Conservation (phyloP, 1,284 basidiomycete genomes). For the Ustilago trichophora region DNA sequence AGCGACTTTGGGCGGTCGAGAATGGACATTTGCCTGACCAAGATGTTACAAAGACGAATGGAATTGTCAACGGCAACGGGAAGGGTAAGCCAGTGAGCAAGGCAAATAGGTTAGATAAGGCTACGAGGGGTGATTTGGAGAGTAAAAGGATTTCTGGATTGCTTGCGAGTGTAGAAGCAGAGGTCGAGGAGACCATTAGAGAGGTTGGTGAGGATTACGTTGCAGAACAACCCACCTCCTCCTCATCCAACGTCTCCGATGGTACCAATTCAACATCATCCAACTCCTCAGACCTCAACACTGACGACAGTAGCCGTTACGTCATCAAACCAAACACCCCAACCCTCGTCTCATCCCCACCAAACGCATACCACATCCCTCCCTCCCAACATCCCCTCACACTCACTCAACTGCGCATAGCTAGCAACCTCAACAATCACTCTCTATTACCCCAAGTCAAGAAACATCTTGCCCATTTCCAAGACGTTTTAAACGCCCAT, state of each 20-base stretch:
- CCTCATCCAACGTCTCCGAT: neutral
- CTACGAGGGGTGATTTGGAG: slow-evolving; percentile 5
- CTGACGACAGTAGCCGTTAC: neutral
- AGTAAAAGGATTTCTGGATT: slow-evolving; percentile 9
- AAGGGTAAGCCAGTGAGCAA: neutral
- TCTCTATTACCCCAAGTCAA: slow-evolving; percentile 25
- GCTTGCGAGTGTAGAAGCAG: slow-evolving; percentile 12
- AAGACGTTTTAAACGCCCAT: slow-evolving; percentile 47
- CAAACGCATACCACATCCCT: neutral
- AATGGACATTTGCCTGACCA: slow-evolving; percentile 12
- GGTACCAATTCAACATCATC: neutral
- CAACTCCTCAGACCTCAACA: neutral
- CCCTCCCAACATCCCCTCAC: slow-evolving; percentile 19
- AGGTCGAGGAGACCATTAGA: slow-evolving; percentile 22
- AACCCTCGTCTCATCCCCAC: slow-evolving; percentile 4
- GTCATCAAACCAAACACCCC: neutral
- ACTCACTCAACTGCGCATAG: slow-evolving; percentile 25
- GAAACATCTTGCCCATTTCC: slow-evolving; percentile 49
- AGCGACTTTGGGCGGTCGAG: slow-evolving; percentile 29
- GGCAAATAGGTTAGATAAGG: slow-evolving; percentile 3
- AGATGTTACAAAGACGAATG: neutral
- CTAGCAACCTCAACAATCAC: slow-evolving; percentile 29
- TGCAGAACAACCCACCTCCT: neutral
- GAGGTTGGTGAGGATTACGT: slow-evolving; percentile 31
- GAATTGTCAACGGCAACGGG: too few relatives aligned